Base-by-base conservation (phyloP, 257 asterid genomes). In the Rehmannia glutinosa region DNA sequence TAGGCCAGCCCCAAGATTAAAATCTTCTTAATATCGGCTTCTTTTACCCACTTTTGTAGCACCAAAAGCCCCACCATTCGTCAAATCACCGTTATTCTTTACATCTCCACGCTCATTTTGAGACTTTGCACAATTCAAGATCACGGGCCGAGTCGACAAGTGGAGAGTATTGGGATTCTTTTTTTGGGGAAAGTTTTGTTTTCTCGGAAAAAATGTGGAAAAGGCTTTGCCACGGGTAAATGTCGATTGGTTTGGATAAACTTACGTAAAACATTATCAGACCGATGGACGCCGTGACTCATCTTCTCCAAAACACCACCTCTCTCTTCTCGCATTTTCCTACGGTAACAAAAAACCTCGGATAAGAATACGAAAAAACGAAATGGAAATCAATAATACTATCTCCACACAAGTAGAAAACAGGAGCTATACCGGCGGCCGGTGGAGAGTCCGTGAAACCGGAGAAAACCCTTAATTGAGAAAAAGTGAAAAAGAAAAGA, bases 1-100 rank as follows among this genome's bases (percentile, higher is more conserved):
- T 91, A 4, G 99, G 99, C 99, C 98, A 0, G 98, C 99, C 99
- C 99, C 35, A 94, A 50, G n/a, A 94, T 91, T 86, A 94, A 69
- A 62, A 94, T 94, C 85, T 78, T 91, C 80, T 88, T 94, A 12
- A 94, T 87, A 73, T 94, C 98, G 1, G 86, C n/a, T 88, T 68
- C 99, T 79, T 62, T 88, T 94, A 25, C 97, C 95, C 54, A 71
- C 65, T 27, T 68, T 75, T 1, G 59, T 50, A 6, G 25, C 64
- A 9, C 73, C 20, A 12, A 81, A 80, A 49, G 45, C 60, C 32
- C 75, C 81, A 11, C 68, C 82, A 41, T 72, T 70, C 5, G 57
- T 20, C 7, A 62, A 73, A 63, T 60, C 78, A 46, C 46, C 59
- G 17, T 28, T 13, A 15, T n/a, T 68, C 69, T 62, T 71, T 30